Conservation (phyloP, 192 early-diverging fungal genomes). For the Kappamyces sp. region DNA sequence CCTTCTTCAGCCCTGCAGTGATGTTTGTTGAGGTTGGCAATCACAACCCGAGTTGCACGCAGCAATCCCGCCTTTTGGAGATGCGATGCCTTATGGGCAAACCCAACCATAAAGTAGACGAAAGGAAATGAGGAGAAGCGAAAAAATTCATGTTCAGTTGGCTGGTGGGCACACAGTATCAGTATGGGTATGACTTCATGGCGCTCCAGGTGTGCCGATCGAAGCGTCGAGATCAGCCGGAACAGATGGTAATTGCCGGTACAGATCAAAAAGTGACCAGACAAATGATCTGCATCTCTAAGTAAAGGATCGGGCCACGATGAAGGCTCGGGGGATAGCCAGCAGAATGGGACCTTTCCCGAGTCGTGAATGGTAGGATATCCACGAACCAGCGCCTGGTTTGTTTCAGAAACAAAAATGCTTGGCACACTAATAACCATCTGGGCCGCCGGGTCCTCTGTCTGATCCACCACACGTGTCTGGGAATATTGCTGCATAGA, state of each 20-base stretch:
- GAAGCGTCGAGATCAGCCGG: conserved; percentile 34
- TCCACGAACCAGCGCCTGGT: too few species aligned
- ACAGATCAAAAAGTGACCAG: conserved; percentile 31
- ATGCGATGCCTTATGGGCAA: conserved; percentile 5
- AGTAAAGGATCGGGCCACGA: conserved; percentile 7
- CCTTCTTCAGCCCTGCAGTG: too few species aligned
- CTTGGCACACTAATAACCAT: too few species aligned
- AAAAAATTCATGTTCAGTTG: neutral
- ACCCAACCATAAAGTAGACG: conserved; percentile 9
- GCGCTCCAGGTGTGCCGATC: conserved; percentile 16
- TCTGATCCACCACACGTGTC: too few species aligned
- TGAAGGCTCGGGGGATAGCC: conserved; percentile 12
- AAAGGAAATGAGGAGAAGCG: conserved; percentile 5
- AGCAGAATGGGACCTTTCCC: conserved; percentile 20
- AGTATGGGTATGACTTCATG: conserved; percentile 3
- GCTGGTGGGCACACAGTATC: neutral
- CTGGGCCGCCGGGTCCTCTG: too few species aligned
- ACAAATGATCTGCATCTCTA: conserved; percentile 13
- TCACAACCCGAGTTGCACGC: conserved; percentile 5
- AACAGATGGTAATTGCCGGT: conserved; percentile 35
- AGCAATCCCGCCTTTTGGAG: conserved; percentile 9
- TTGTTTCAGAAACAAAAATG: too few species aligned
- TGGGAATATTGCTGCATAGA: too few species aligned
- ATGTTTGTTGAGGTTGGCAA: conserved; percentile 11
- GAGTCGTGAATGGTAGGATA: neutral